Evolutionary conservation across 345 rosid genomes (phyloP).

Genomic region (Camelina neglecta): DNA sequence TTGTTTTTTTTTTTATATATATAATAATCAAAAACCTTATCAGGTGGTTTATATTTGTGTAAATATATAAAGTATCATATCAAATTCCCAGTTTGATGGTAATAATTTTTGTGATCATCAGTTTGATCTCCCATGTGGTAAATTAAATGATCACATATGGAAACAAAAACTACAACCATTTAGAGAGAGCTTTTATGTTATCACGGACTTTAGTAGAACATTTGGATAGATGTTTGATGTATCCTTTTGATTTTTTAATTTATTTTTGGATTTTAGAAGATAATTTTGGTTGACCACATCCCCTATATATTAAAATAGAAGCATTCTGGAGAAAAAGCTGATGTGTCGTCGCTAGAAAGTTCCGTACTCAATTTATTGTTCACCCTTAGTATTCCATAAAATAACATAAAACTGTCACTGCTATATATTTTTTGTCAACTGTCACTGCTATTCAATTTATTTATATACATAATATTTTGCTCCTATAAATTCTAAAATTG

Average conservation of each 20-base stretch:
- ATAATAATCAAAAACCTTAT: background rate
- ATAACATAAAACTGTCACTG: too few relatives aligned
- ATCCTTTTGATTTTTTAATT: background rate
- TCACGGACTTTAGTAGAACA: slow-evolving; percentile 15
- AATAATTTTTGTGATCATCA: slow-evolving; percentile 2
- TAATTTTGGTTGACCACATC: slow-evolving; percentile 4
- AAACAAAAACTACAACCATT: background rate
- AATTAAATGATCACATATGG: background rate
- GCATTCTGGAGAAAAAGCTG: too few relatives aligned
- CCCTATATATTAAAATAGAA: too few relatives aligned
- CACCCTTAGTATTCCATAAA: too few relatives aligned
- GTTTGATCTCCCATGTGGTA: slow-evolving; percentile 7
- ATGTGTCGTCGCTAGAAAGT: too few relatives aligned
- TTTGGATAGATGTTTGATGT: slow-evolving; percentile 24
- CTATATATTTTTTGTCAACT: too few relatives aligned
- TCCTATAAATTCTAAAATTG: too few relatives aligned
- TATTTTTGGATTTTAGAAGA: slow-evolving; percentile 10
- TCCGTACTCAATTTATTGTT: too few relatives aligned
- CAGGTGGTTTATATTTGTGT: background rate
- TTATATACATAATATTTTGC: too few relatives aligned
- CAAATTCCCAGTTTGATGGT: background rate
- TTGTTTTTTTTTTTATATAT: background rate
- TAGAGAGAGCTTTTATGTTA: slow-evolving; percentile 15
- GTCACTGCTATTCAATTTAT: too few relatives aligned
- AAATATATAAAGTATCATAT: background rate